Evolutionary conservation across 2,329 filamentous ascomycete genomes (phyloP).

Genomic region (Metarhizium humberi): DNA sequence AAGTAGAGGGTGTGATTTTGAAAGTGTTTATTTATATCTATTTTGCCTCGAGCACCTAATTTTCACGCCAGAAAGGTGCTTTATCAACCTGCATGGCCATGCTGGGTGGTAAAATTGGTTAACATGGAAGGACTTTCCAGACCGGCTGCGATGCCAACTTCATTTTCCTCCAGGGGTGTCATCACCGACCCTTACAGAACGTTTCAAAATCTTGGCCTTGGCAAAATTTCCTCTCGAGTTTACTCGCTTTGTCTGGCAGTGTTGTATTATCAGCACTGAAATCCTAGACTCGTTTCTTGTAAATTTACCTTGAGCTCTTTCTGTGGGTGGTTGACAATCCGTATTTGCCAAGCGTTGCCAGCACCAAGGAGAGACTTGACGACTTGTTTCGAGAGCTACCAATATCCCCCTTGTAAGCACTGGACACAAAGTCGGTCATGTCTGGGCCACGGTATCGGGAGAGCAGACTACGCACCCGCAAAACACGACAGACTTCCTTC

Average conservation of each 20-base stretch:
- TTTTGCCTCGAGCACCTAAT: too few species aligned
- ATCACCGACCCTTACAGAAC: neutral
- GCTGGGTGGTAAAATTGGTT: too few species aligned
- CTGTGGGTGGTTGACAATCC: conserved; percentile 17
- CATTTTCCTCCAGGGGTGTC: neutral
- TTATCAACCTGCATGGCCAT: too few species aligned
- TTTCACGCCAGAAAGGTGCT: too few species aligned
- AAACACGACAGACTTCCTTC: conserved; percentile 14
- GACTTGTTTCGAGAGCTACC: conserved; percentile 2
- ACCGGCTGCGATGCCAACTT: too few species aligned
- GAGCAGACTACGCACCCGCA: conserved; percentile 8
- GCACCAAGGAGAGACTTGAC: conserved; percentile 17
- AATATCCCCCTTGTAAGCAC: neutral
- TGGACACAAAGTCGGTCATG: neutral
- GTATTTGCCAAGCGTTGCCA: conserved; percentile 14
- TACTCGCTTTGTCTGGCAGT: neutral
- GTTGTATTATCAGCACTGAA: neutral
- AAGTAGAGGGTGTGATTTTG: too few species aligned
- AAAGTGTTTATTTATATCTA: too few species aligned
- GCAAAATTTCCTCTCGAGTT: neutral
- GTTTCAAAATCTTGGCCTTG: neutral
- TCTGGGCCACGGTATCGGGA: neutral
- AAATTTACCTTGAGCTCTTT: conserved; percentile 14
- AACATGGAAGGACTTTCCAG: too few species aligned
- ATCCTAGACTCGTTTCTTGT: neutral